These are phyloP conservation scores for Globisporangium viniferum DNA, from an alignment of 352 stramenopile species.

Conservation along the genomic window DNA sequence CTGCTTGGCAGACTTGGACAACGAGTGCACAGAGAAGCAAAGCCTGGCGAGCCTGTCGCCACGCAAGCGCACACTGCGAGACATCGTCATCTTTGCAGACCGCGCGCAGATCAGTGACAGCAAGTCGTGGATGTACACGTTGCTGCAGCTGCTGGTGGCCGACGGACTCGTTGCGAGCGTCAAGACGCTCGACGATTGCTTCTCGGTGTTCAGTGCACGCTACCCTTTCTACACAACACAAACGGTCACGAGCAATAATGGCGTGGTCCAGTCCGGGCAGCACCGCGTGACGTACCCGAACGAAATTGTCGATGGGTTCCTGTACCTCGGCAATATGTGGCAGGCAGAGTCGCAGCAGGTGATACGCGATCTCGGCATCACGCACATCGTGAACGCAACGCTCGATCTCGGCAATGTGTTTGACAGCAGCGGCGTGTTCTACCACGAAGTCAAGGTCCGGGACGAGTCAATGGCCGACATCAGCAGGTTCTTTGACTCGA, in stretches of 20 bases:
- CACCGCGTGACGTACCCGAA: conserved; percentile 67
- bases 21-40: conserved; percentile 18
- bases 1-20: conserved; percentile 22
- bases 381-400: conserved; percentile 66
- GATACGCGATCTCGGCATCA: conserved; percentile 60
- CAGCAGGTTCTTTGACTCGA: conserved; percentile 36
- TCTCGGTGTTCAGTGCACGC: conserved; percentile 33
- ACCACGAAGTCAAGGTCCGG: conserved; percentile 62
- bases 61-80: conserved; percentile 38
- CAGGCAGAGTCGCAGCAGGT: conserved; percentile 55
- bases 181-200: conserved; percentile 38
- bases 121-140: conserved; percentile 33
- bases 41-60: conserved; percentile 24
- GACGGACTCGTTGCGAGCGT: conserved; percentile 46
- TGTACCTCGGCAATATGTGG: conserved; percentile 79
- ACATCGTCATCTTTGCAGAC: conserved; percentile 54
- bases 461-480: conserved; percentile 49
- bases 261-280: conserved; percentile 25
- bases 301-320: conserved; percentile 57
- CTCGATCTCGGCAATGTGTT: conserved; percentile 59
- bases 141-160: conserved; percentile 41
- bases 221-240: conserved; percentile 71
- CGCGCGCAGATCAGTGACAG: conserved; percentile 20
- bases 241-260: conserved; percentile 15
- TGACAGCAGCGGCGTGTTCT: conserved; percentile 37